These are phyloP conservation scores for Solanum chmielewskii DNA, from an alignment of 257 asterid species.

Conservation along the genomic window DNA sequence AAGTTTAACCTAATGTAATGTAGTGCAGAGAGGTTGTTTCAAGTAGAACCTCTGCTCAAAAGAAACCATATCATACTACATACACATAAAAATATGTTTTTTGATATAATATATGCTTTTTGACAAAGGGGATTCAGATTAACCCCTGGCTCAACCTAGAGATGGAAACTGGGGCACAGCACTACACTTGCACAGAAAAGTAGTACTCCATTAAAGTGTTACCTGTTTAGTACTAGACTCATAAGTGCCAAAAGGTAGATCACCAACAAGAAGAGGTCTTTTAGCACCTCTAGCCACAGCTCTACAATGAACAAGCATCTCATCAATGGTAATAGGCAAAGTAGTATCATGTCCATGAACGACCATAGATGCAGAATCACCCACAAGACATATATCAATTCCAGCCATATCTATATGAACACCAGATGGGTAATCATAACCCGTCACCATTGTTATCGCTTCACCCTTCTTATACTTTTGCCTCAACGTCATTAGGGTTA, in stretches of 20 bases:
- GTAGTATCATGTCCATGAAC: slow-evolving; percentile 98
- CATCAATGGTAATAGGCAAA: slow-evolving; percentile 74
- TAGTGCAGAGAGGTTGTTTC: neutral
- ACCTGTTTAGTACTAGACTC: slow-evolving; percentile 81
- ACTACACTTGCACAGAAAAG: neutral
- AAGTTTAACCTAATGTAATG: too few species aligned
- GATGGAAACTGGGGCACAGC: neutral
- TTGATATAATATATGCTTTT: neutral
- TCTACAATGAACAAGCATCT: slow-evolving; percentile 92
- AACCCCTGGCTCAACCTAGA: neutral
- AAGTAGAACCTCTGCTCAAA: neutral
- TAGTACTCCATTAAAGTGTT: neutral
- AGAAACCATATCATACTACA: neutral
- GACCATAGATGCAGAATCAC: slow-evolving; percentile 97
- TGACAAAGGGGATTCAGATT: neutral
- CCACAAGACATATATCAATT: slow-evolving; percentile 81
- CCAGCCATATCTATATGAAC: slow-evolving; percentile 77
- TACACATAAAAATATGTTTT: neutral
- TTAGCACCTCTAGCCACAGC: slow-evolving; percentile 88
- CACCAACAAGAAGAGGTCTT: slow-evolving; percentile 78
- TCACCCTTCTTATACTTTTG: slow-evolving; percentile 65
- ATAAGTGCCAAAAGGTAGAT: slow-evolving; percentile 80
- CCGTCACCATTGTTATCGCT: slow-evolving; percentile 81
- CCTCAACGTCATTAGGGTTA: slow-evolving; percentile 51
- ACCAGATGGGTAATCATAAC: slow-evolving; percentile 85